Conservation (phyloP, 129 eudicot genomes). For the Pulicaria dysenterica region DNA sequence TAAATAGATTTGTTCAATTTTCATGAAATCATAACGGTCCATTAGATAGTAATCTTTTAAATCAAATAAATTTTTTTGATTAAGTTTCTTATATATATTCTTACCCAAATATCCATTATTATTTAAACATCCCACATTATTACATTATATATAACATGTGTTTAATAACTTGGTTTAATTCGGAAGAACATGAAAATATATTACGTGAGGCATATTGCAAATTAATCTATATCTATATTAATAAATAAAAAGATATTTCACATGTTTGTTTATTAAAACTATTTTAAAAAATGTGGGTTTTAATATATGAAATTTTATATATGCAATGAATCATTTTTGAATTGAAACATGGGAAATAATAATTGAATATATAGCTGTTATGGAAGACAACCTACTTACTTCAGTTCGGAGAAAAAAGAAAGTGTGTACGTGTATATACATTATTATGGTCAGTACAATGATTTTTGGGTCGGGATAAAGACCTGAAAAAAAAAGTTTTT, state of each 20-base stretch:
- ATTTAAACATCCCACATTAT: too few relatives aligned
- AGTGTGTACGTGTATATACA: neutral
- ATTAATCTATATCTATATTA: too few relatives aligned
- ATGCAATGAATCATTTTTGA: neutral
- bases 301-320: neutral
- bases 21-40: too few relatives aligned
- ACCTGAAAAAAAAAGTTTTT: too few relatives aligned
- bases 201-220: neutral
- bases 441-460: too few relatives aligned
- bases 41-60: too few relatives aligned
- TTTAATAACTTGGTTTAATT: neutral
- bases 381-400: neutral
- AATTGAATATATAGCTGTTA: neutral
- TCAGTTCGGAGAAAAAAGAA: neutral
- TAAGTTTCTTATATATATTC: too few relatives aligned
- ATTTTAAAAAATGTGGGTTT: neutral
- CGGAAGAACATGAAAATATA: neutral
- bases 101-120: too few relatives aligned
- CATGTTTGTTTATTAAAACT: neutral
- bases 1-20: too few relatives aligned
- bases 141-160: neutral
- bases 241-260: too few relatives aligned
- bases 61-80: too few relatives aligned
- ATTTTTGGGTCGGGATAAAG: too few relatives aligned
- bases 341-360: constrained; percentile 17